These are phyloP conservation scores for Apiotrichum mycotoxinovorans DNA, from an alignment of 1,284 basidiomycete genomes.

Conservation along the genomic window DNA sequence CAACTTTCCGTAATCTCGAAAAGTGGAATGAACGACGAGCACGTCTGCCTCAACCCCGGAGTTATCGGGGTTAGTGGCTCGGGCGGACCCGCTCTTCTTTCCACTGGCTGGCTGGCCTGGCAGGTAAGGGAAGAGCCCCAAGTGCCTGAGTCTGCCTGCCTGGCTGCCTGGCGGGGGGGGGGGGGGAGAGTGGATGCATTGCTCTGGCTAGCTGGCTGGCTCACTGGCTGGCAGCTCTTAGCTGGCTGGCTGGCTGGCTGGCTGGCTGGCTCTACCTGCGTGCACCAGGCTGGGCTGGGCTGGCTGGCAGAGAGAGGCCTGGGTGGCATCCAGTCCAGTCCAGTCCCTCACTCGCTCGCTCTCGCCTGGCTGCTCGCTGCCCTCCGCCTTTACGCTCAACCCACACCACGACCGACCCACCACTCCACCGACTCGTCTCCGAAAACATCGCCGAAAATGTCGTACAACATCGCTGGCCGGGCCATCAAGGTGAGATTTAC, in stretches of 20 bases:
- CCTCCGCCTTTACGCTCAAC: not conserved
- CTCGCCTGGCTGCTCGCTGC: not conserved
- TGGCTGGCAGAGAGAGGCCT: not conserved
- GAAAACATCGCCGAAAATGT: conserved; percentile 39
- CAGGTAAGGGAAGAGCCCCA: no score
- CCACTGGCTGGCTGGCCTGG: not conserved
- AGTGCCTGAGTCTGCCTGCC: no score
- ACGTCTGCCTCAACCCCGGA: conserved; percentile 6
- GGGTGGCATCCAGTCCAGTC: not conserved
- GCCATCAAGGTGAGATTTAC: conserved; percentile 49
- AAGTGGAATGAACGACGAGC: not conserved
- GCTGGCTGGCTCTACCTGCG: conserved; percentile 4
- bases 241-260: conserved; percentile 2
- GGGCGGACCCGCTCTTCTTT: not conserved
- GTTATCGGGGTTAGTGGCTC: conserved; percentile 10
- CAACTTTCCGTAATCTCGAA: conserved; percentile 20
- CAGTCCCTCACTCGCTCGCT: not conserved
- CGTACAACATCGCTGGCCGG: conserved; percentile 49
- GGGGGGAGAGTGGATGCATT: no score
- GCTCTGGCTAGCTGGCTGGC: no score
- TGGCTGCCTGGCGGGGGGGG: not conserved
- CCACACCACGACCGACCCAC: not conserved
- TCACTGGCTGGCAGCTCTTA: not conserved
- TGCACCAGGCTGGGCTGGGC: not conserved
- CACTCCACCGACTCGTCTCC: not conserved